These are phyloP conservation scores for Hemileccinum impolitum DNA, from an alignment of 768 basidiomycete genomes.

Conservation along the genomic window DNA sequence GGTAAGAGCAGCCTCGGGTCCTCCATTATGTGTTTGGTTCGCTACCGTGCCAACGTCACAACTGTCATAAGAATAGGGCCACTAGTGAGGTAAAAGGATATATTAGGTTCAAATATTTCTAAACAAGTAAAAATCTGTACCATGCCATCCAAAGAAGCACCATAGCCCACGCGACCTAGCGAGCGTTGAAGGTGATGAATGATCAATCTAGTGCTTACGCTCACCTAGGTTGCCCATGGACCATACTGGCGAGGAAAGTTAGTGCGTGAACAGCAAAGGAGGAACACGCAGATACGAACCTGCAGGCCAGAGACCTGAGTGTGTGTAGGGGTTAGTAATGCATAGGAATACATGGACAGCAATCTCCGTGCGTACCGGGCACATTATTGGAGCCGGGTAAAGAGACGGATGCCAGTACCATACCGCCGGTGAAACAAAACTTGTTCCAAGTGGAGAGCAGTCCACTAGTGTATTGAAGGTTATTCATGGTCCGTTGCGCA, in stretches of 20 bases:
- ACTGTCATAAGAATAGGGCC: conserved; percentile 80
- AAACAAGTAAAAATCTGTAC: conserved; percentile 35
- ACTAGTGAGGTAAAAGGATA: conserved; percentile 36
- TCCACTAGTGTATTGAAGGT: conserved; percentile 69
- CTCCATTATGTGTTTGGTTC: conserved; percentile 76
- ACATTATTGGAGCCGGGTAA: conserved; percentile 67
- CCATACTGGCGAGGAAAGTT: conserved; percentile 44
- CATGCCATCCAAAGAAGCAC: conserved; percentile 81
- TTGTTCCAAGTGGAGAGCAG: conserved; percentile 80
- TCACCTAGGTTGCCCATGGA: conserved; percentile 74
- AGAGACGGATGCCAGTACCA: conserved; percentile 64
- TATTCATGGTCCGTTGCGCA: conserved; percentile 60
- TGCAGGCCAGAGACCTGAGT: conserved; percentile 70
- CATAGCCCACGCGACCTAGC: conserved; percentile 79
- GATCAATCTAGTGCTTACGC: conserved; percentile 3
- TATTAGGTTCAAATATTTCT: background rate
- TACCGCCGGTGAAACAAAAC: conserved; percentile 90
- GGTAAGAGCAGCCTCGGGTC: conserved; percentile 55
- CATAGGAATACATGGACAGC: background rate
- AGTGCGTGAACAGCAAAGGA: conserved; percentile 5
- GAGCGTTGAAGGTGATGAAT: background rate
- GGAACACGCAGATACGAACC: conserved; percentile 14
- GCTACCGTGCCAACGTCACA: conserved; percentile 92
- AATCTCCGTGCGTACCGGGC: conserved; percentile 28
- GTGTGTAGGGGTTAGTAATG: background rate